Conservation (phyloP, 441 rosid genomes). For the Manihot esculenta region DNA sequence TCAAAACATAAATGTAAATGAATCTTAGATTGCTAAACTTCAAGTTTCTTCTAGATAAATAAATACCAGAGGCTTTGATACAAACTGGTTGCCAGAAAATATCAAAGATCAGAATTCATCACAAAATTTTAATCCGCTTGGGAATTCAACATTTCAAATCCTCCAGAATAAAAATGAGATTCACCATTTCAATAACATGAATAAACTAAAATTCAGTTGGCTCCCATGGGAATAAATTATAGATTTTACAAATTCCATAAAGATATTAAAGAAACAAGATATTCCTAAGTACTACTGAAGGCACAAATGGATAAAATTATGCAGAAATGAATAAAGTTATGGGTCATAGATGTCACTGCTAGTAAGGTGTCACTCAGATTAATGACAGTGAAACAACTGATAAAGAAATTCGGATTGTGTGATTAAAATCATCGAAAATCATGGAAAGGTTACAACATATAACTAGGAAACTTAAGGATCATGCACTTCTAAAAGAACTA, state of each 20-base stretch:
- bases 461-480: not conserved
- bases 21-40: slow-evolving; percentile 17
- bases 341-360: not conserved
- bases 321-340: not conserved
- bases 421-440: not conserved
- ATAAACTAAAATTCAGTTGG: not conserved
- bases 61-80: not conserved
- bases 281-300: not conserved
- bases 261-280: not conserved
- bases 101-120: not conserved
- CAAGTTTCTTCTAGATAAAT: not conserved
- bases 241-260: not conserved
- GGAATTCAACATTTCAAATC: not conserved
- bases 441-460: not conserved
- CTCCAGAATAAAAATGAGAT: not conserved
- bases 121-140: not conserved
- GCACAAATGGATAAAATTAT: not conserved
- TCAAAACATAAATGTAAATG: slow-evolving; percentile 31
- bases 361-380: not conserved
- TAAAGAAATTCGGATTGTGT: not conserved
- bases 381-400: not conserved
- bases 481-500: not conserved
- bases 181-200: slow-evolving; percentile 1
- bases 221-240: not conserved
- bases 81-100: not conserved